Percentiles rank a stretch among this genome's conserved stretches.
Evolutionary conservation across 805 yeast species (phyloP).

Genomic region (Saccharomycopsis fermentans): DNA sequence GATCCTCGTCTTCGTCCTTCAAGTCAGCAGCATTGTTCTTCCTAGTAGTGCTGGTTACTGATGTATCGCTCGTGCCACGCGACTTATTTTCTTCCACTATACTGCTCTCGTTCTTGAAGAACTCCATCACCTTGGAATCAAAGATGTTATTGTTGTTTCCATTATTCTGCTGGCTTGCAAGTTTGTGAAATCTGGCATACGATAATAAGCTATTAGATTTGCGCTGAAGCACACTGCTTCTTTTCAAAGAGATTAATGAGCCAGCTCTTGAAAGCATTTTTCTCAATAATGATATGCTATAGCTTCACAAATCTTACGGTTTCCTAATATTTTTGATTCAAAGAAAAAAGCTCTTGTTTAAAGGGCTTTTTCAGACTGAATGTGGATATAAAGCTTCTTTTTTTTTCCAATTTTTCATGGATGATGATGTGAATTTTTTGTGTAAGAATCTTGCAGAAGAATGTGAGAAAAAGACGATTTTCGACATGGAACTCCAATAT

Average conservation of each 20-base stretch:
- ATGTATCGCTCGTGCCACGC: background rate
- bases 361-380: too few species aligned
- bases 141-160: background rate
- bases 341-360: too few species aligned
- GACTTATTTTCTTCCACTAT: background rate
- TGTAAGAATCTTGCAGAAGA: background rate
- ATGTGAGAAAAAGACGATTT: background rate
- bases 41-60: background rate
- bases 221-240: background rate
- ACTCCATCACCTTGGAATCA: conserved; percentile 1
- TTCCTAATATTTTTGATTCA: too few species aligned
- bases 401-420: background rate
- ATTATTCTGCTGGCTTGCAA: background rate
- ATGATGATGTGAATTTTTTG: background rate
- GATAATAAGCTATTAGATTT: background rate
- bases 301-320: too few species aligned
- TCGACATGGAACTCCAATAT: background rate
- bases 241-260: background rate
- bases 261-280: background rate
- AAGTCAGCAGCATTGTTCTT: background rate
- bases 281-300: too few species aligned
- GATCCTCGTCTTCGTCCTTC: conserved; percentile 2
- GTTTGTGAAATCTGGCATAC: background rate
- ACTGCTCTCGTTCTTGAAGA: background rate
- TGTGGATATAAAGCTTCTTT: too few species aligned